Evolutionary conservation across 345 rosid genomes (phyloP), one percentile per base, ranked within the genome.

Genomic region (Bruguiera gymnorhiza): DNA sequence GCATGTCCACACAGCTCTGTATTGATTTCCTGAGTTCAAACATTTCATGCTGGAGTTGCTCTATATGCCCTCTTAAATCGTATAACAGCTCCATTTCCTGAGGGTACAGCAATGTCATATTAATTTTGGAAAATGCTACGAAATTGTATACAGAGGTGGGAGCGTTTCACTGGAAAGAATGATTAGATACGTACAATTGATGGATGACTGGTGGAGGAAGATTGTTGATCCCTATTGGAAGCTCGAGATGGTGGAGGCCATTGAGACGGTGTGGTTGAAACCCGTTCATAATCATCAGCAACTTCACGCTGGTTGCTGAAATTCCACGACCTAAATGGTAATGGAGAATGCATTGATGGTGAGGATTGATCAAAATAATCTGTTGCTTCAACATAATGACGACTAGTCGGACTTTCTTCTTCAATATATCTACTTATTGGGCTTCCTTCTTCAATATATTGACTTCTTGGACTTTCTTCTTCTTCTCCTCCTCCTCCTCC

Each of bases 31-130:
- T 76, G 31, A 92, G 78, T 68, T 90, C 97, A 1, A 79, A 65
- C 84, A 95, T 81, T 79, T 92, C 97, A 0, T 66, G 80, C 72
- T 82, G 85, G 62, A 95, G 86, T 74, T 83, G 97, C 73, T 78
- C 88, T 74, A 95, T 84, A 21, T 92, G 90, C 24, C 79, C 84
- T 76, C 83, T 84, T 76, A 95, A 74, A 50, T 89, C 90, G 63
- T 73, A 82, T 29, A 91, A 75, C 34, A 85, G 76, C 62, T 90
- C 90, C 85, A 80, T 80, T 73, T 88, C 99, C 89, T 89, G 83
- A 13, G 53, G 52, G 43, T 53, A 19, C 20, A 62, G 19, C 31
- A 56, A 23, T n/a, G 27, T 54, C 27, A 15, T 36, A 32, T 54
- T 34, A 34, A 8, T 19, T 26, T 18, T 31, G 5, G 11, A 27